A percentile compares a stretch with the other conserved stretches of the same genome.
phyloP scores from a whole-genome alignment of 768 basidiomycete genomes.

The Boletus rubescentipes region DNA sequence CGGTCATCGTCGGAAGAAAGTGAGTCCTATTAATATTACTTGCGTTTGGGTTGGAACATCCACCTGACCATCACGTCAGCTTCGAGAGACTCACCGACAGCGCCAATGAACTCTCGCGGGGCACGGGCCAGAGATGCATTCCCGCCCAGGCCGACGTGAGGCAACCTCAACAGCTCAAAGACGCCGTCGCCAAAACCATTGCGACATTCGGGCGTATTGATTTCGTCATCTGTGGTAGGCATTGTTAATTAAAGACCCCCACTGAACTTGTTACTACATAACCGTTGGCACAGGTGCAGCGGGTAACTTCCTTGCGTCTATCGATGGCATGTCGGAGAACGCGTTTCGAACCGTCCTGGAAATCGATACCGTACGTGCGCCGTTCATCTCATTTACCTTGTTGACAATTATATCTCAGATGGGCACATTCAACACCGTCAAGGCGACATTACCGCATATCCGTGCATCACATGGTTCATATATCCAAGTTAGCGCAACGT shows the following conservation, averaged over 20 bases:
- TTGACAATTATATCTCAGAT: too few relatives aligned
- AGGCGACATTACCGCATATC: constrained; percentile 80
- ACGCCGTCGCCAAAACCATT: constrained; percentile 74
- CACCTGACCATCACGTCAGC: constrained; percentile 37
- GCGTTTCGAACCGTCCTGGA: constrained; percentile 92
- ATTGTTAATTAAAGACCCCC: too few relatives aligned
- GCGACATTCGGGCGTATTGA: constrained; percentile 84
- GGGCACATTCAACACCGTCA: constrained; percentile 93
- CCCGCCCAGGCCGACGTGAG: constrained; percentile 82
- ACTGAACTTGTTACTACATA: not conserved
- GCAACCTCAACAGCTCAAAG: constrained; percentile 64
- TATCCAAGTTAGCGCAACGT: constrained; percentile 84
- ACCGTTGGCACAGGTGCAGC: constrained; percentile 68
- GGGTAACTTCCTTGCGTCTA: constrained; percentile 92
- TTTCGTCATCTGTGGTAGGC: constrained; percentile 89
- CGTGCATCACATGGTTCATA: constrained; percentile 76
- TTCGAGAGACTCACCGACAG: constrained; percentile 67
- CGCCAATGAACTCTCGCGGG: constrained; percentile 66
- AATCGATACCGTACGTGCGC: constrained; percentile 76
- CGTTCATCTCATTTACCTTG: too few relatives aligned
- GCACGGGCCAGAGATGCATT: constrained; percentile 72
- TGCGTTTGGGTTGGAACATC: not conserved
- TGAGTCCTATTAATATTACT: constrained; percentile 36
- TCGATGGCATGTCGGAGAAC: constrained; percentile 80
- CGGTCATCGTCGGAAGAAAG: constrained; percentile 87